Conservation (phyloP, 768 basidiomycete species). For the Rhodosporidiobolus odoratus region DNA sequence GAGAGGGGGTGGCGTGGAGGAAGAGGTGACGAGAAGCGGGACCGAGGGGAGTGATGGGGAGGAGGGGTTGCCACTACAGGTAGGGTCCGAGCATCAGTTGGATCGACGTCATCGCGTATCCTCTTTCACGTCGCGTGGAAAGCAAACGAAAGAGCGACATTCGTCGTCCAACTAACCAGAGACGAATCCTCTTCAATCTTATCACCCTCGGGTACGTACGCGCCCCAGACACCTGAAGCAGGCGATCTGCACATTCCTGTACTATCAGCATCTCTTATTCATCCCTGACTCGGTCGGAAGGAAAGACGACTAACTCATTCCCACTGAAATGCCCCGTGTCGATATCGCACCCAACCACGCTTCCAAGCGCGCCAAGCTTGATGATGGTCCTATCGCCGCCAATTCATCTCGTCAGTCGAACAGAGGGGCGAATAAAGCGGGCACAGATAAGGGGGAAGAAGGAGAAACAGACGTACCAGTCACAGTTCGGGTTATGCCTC, state of each 20-base stretch:
- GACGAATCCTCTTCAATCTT: conserved; percentile 25
- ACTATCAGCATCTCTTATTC: not conserved
- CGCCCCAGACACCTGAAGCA: conserved; percentile 37
- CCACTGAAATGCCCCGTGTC: conserved; percentile 95
- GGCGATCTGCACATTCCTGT: conserved; percentile 10
- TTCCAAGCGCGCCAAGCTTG: conserved; percentile 66
- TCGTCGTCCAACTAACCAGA: not conserved
- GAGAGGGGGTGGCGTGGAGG: conserved; percentile 54
- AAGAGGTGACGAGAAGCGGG: conserved; percentile 88
- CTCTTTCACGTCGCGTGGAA: not conserved
- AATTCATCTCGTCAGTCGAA: not conserved
- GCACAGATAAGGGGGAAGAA: not conserved
- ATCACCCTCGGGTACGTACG: conserved; percentile 28
- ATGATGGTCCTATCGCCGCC: conserved; percentile 68
- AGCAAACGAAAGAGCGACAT: not conserved
- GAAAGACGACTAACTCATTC: conserved; percentile 47
- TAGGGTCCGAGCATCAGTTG: not conserved
- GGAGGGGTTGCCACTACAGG: conserved; percentile 65
- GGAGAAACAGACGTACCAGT: conserved; percentile 60
- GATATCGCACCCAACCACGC: conserved; percentile 79
- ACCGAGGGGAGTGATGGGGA: conserved; percentile 69
- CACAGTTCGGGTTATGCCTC: conserved; percentile 77
- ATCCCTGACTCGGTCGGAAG: no score
- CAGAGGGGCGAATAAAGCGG: not conserved
- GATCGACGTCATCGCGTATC: no score